Conservation (phyloP, 257 asterid genomes). For the Orobanche coerulescens region DNA sequence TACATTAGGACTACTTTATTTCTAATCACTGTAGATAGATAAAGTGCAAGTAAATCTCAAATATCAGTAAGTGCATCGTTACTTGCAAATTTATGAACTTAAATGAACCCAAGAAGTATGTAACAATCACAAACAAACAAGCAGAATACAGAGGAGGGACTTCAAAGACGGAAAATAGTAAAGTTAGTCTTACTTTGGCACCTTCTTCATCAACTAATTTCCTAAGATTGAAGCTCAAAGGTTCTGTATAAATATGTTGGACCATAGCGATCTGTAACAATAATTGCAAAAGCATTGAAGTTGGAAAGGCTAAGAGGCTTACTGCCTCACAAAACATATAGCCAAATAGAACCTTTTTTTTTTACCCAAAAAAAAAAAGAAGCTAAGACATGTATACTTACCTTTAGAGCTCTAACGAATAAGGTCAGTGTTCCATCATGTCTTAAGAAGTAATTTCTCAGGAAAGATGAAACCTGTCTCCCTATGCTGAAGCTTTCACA, state of each 20-base stretch:
- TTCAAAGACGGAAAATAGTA: neutral
- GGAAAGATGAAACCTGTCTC: constrained; percentile 52
- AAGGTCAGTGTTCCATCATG: constrained; percentile 91
- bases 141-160: neutral
- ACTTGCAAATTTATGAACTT: constrained; percentile 12
- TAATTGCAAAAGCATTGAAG: constrained; percentile 11
- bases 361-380: neutral
- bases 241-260: constrained; percentile 55
- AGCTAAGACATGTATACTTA: constrained; percentile 22
- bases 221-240: constrained; percentile 38
- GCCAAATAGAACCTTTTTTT: no score
- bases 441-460: constrained; percentile 70
- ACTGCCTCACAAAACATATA: constrained; percentile 15
- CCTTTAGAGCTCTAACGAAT: constrained; percentile 80
- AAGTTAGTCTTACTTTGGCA: constrained; percentile 39
- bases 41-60: neutral
- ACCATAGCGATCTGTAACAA: constrained; percentile 59
- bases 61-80: neutral
- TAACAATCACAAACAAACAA: constrained; percentile 7
- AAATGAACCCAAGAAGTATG: neutral
- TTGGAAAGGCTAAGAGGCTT: constrained; percentile 19
- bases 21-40: neutral
- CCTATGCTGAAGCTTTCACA: constrained; percentile 60
- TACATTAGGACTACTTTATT: constrained; percentile 1
- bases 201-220: constrained; percentile 33